Evolutionary conservation across 176 grass and related monocot species (phyloP).

Genomic region (Raddia distichophylla): DNA sequence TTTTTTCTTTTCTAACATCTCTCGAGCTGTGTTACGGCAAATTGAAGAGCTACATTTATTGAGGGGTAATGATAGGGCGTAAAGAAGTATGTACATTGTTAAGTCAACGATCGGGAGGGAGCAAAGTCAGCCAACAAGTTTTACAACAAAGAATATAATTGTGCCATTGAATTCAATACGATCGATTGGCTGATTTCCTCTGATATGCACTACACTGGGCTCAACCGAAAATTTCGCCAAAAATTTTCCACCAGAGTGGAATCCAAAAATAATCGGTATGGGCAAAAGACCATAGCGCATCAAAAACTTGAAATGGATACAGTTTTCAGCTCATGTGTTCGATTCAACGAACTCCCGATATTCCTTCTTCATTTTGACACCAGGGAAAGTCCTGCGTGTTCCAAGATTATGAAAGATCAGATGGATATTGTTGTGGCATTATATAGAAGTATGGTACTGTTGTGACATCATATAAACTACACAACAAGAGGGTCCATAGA

Average conservation of each 20-base stretch:
- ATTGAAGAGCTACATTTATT: neutral
- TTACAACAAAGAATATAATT: constrained; percentile 52
- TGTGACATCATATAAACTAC: neutral
- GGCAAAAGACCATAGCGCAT: constrained; percentile 15
- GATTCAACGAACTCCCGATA: constrained; percentile 86
- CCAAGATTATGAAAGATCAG: constrained; percentile 43
- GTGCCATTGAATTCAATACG: constrained; percentile 23
- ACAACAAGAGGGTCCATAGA: neutral
- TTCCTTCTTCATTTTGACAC: constrained; percentile 99
- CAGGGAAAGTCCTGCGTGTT: constrained; percentile 75
- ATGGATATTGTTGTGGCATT: neutral
- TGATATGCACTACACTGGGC: constrained; percentile 8
- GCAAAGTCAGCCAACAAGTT: constrained; percentile 17
- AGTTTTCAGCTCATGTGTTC: constrained; percentile 64
- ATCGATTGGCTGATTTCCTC: constrained; percentile 33
- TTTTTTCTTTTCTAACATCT: no score
- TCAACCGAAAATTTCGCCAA: constrained; percentile 38
- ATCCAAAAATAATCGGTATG: constrained; percentile 20
- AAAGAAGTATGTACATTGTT: neutral
- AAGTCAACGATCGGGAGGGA: neutral
- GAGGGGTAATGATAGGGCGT: neutral
- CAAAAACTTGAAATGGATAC: constrained; percentile 19
- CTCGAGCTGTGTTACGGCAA: no score
- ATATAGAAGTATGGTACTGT: no score
- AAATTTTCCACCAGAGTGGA: constrained; percentile 41